Evolutionary conservation across 345 rosid species (phyloP).

Genomic region (Kernera saxatilis): DNA sequence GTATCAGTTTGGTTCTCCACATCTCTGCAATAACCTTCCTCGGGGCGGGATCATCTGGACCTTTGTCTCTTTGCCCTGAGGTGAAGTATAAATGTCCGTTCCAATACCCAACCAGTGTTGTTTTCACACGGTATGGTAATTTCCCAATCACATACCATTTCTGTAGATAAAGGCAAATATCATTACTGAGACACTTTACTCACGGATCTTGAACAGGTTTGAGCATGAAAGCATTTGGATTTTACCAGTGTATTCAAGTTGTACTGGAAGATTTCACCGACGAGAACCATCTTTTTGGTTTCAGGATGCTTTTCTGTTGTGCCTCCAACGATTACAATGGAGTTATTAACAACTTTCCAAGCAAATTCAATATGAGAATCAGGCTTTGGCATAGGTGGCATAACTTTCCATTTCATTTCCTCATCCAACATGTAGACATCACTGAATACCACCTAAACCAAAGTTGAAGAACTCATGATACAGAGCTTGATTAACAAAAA

Average conservation of each 20-base stretch:
- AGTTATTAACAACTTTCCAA: conserved; percentile 78
- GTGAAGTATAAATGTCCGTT: conserved; percentile 83
- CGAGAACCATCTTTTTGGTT: conserved; percentile 86
- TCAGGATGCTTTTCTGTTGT: conserved; percentile 92
- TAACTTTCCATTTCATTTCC: conserved; percentile 81
- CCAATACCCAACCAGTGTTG: conserved; percentile 81
- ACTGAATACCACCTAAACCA: conserved; percentile 71
- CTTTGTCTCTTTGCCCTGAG: conserved; percentile 94
- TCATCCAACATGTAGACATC: conserved; percentile 89
- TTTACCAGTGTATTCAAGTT: conserved; percentile 67
- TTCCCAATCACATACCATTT: conserved; percentile 85
- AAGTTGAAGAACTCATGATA: not conserved
- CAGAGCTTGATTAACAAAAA: not conserved
- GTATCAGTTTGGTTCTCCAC: conserved; percentile 84
- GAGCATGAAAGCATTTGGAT: not conserved
- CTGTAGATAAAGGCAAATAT: conserved; percentile 30
- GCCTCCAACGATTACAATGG: conserved; percentile 83
- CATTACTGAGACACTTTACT: not conserved
- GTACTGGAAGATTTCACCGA: conserved; percentile 76
- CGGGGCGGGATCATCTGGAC: conserved; percentile 75
- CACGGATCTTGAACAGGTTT: not conserved
- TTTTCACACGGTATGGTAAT: conserved; percentile 90
- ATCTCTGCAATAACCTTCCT: conserved; percentile 73
- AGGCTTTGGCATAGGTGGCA: conserved; percentile 85
- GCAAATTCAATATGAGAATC: conserved; percentile 96